Percentiles rank a stretch among this genome's conserved stretches.
phyloP scores from a whole-genome alignment of 805 yeast genomes.

The Zygosaccharomyces rouxii region DNA sequence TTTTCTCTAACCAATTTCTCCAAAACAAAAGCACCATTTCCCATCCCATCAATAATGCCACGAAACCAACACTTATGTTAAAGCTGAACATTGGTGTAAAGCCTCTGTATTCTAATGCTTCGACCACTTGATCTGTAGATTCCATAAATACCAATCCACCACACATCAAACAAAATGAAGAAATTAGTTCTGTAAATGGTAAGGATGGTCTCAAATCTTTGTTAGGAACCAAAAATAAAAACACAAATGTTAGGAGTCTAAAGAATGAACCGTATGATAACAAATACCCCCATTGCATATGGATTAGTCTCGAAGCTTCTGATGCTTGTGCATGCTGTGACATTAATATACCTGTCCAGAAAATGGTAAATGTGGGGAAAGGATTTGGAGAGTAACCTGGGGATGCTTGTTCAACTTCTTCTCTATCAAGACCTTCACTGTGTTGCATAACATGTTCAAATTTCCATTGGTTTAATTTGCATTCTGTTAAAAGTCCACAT shows the following conservation, averaged over 20 bases:
- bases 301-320: constrained; percentile 68
- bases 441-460: constrained; percentile 37
- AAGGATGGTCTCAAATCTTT: constrained; percentile 46
- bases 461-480: constrained; percentile 61
- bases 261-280: constrained; percentile 78
- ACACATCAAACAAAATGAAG: constrained; percentile 70
- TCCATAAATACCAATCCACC: constrained; percentile 95
- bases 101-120: constrained; percentile 77
- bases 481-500: constrained; percentile 81
- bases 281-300: constrained; percentile 88
- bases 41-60: constrained; percentile 84
- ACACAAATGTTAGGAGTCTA: constrained; percentile 58
- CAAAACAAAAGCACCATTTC: constrained; percentile 64
- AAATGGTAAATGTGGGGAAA: constrained; percentile 86
- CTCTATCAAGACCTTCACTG: constrained; percentile 15
- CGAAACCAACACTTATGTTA: constrained; percentile 76
- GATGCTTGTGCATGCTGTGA: constrained; percentile 90
- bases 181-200: constrained; percentile 83
- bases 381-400: constrained; percentile 91
- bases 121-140: constrained; percentile 79
- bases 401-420: constrained; percentile 37
- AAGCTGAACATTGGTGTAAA: constrained; percentile 85
- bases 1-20: constrained; percentile 44
- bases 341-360: constrained; percentile 96
- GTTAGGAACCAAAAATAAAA: constrained; percentile 45